Percentiles rank a stretch among this genome's conserved stretches.
Conservation (phyloP, 2,329 filamentous ascomycete genomes). For the Colletotrichum godetiae region DNA sequence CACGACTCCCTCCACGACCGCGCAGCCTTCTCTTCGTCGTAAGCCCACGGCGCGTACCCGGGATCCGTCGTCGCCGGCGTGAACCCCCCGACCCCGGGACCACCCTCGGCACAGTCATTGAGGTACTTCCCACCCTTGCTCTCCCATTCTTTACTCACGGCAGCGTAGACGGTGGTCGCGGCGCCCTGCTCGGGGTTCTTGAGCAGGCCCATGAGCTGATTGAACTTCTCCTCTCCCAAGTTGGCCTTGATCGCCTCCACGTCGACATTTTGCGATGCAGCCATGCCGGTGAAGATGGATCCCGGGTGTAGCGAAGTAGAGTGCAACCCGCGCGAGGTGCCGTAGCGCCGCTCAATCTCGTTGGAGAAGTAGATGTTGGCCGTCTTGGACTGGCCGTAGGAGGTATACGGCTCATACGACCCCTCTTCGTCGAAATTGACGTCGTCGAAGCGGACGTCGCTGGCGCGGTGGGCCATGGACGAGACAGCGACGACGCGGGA, state of each 20-base stretch:
- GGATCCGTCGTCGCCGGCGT: conserved; percentile 4
- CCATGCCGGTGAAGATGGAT: conserved; percentile 10
- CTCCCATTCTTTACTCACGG: conserved; percentile 53
- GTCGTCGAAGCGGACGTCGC: conserved; percentile 49
- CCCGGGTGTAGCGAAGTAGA: conserved; percentile 36
- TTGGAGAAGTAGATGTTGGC: conserved; percentile 63
- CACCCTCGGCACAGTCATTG: conserved; percentile 46
- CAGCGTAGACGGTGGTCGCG: conserved; percentile 58
- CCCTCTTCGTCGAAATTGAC: conserved; percentile 5
- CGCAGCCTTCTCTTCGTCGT: conserved; percentile 8
- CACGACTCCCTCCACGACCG: conserved; percentile 17
- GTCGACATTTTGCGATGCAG: neutral
- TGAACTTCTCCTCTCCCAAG: neutral
- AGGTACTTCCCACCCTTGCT: conserved; percentile 59
- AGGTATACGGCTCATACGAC: conserved; percentile 48
- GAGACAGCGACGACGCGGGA: conserved; percentile 60
- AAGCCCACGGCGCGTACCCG: conserved; percentile 39
- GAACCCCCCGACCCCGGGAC: neutral
- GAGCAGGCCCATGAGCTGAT: neutral
- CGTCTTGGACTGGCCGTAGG: conserved; percentile 62
- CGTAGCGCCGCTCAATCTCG: conserved; percentile 56
- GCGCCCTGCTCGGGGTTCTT: conserved; percentile 54
- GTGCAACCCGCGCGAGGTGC: conserved; percentile 42
- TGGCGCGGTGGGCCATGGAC: conserved; percentile 53
- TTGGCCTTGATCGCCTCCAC: neutral